Conservation (phyloP, 495 filamentous ascomycete species). For the Paragyromitra xinjiangensis region DNA sequence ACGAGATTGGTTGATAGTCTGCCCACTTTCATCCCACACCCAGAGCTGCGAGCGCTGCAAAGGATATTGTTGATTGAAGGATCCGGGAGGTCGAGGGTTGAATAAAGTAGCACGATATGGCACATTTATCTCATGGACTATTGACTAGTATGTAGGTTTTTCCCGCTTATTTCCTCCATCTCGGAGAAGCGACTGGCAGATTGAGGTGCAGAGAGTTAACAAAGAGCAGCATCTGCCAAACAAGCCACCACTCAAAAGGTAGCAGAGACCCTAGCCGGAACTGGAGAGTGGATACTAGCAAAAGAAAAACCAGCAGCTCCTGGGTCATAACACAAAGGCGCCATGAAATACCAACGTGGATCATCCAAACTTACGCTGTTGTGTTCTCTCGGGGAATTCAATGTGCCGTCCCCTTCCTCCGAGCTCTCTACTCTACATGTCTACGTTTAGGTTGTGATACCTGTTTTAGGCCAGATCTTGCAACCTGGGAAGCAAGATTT, state of each 20-base stretch:
- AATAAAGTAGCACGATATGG: constrained; percentile 66
- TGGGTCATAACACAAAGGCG: background rate
- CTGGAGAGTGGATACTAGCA: constrained; percentile 61
- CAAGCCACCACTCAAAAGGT: constrained; percentile 55
- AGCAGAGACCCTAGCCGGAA: constrained; percentile 10
- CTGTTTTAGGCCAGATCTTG: constrained; percentile 59
- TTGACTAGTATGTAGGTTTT: constrained; percentile 62
- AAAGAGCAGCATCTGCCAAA: constrained; percentile 62
- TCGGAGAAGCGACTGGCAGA: constrained; percentile 6
- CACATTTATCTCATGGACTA: constrained; percentile 67
- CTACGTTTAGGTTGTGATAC: constrained; percentile 66
- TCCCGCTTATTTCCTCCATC: constrained; percentile 10
- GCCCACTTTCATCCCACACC: constrained; percentile 58
- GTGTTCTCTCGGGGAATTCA: constrained; percentile 71
- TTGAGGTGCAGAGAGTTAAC: constrained; percentile 46
- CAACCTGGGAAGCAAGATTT: constrained; percentile 63
- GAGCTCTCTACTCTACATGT: constrained; percentile 70
- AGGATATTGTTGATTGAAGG: constrained; percentile 68
- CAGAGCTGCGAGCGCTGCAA: constrained; percentile 65
- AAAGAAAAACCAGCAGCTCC: constrained; percentile 62
- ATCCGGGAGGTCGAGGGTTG: constrained; percentile 67
- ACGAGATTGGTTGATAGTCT: constrained; percentile 8
- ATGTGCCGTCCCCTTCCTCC: constrained; percentile 67
- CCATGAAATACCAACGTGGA: background rate
- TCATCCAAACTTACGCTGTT: constrained; percentile 61